These are phyloP conservation scores for Mycena crocata DNA, from an alignment of 768 basidiomycete species.

Conservation along the genomic window DNA sequence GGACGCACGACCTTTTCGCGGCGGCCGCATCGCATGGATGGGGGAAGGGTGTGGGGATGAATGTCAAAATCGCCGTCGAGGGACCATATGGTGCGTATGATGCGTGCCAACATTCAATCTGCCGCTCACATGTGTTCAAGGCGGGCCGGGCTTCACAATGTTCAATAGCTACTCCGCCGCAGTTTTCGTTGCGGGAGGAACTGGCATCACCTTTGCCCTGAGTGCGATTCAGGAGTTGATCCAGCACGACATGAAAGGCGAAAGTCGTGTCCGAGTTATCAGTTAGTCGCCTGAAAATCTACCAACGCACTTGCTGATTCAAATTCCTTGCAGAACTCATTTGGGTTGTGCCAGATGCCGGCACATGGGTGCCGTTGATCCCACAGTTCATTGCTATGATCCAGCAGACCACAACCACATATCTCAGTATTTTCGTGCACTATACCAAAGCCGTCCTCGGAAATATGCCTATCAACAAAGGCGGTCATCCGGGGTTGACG, in stretches of 20 bases:
- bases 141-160: slow-evolving; percentile 69
- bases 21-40: slow-evolving; percentile 36
- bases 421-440: slow-evolving; percentile 20
- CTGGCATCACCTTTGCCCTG: slow-evolving; percentile 68
- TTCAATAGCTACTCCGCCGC: slow-evolving; percentile 67
- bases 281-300: too few relatives aligned
- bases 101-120: neutral
- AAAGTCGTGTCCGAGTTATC: slow-evolving; percentile 59
- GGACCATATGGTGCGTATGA: slow-evolving; percentile 73
- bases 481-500: slow-evolving; percentile 48
- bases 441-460: slow-evolving; percentile 47
- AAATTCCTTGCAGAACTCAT: slow-evolving; percentile 74
- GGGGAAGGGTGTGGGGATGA: slow-evolving; percentile 49
- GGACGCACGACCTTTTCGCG: slow-evolving; percentile 68
- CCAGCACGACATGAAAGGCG: slow-evolving; percentile 58
- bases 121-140: neutral
- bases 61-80: slow-evolving; percentile 66
- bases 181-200: slow-evolving; percentile 66
- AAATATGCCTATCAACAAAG: slow-evolving; percentile 27
- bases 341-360: slow-evolving; percentile 67
- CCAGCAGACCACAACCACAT: slow-evolving; percentile 6
- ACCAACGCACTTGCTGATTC: too few relatives aligned
- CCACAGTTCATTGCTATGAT: slow-evolving; percentile 13
- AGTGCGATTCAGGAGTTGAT: slow-evolving; percentile 74
- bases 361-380: slow-evolving; percentile 6